Evolutionary conservation across 768 basidiomycete species (phyloP), one percentile per base, ranked within the genome.

Genomic region (Agaricus sinodeliciosus): DNA sequence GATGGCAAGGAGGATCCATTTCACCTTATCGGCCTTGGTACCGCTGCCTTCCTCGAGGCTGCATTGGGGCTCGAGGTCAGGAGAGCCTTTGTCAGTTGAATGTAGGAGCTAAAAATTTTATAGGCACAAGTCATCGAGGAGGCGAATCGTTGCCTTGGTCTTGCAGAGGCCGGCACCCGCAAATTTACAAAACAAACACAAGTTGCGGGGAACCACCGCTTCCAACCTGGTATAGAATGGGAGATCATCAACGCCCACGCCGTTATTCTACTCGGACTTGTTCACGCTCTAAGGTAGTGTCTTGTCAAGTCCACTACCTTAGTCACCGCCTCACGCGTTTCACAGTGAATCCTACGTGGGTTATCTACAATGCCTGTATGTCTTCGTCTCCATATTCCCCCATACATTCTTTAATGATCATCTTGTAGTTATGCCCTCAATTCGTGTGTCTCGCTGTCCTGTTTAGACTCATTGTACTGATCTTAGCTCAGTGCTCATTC

Each of bases 1-100:
- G 57, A 69, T n/a, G 60, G 62, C 12, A 62, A 67, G 8, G 73
- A 79, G 34, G 84, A 84, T 36, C 81, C 89, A 0, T 85, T 88
- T 60, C 88, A 91, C 64, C 71, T 79, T 16, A 72, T 90, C 54
- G 89, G 89, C 1, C 69, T 80, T 0, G 89, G 87, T 13, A 81
- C 84, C 0, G 84, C 82, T 54, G 78, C 80, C 0, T 90, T 90
- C 58, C 69, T 90, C 41, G 83, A 89, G 64, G 90, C 87, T 0
- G 86, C 84, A 0, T 68, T 90, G 12, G 85, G 87, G n/a, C 81
- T 90, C 81, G 89, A 91, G 77, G 85, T 84, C 35, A 11, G 69
- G 18, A 22, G 12, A n/a, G 26, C 16, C 27, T 43, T 12, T 7
- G 4, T 43, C 18, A 6, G 16, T 16, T 13, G 16, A 39, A 39